Base-by-base conservation (phyloP, 176 grass and related monocot species). In the Carex scoparia region DNA sequence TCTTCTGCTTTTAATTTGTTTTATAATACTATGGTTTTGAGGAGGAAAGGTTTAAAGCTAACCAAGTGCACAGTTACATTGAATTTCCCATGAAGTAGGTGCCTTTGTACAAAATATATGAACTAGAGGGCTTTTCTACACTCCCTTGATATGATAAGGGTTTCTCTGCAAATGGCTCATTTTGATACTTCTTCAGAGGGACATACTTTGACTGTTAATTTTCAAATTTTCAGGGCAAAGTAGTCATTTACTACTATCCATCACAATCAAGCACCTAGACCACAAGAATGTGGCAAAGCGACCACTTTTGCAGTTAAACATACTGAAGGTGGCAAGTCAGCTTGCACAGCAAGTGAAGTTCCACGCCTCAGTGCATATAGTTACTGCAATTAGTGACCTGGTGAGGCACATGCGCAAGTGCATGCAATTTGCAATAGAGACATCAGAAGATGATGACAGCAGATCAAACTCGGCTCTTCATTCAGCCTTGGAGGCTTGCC, bases 361-460 rank as follows among this genome's bases (percentile, higher is more conserved):
- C 11, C 90, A 92, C 63, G 90, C 91, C 65, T 95, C 93, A 10
- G 88, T 92, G 70, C 82, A 90, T 85, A 87, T 99, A 85, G 70
- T 89, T 70, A 92, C 88, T 86, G 90, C 91, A 62, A 99, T 95
- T 61, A 88, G 87, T 53, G 96, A 94, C 69, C 90, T 95, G 85
- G 85, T 92, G 82, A 99, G 91, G 67, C 93, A 99, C 81, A 81
- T 99, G 81, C 91, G 88, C 79, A 99, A 94, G 91, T 99, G 96
- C 89, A 89, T 99, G 90, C 90, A 94, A 86, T 88, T 62, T 93
- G 91, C 93, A 70, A 81, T 99, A 56, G 96, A 99, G 88, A 64
- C 91, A 88, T 89, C 88, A 86, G 90, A 94, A 89, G 79, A 46
- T 86, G 89, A 91, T 87, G 61, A 77, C 40, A 67, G 86, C 57